These are phyloP conservation scores for Cercospora canescens DNA, from an alignment of 2,329 filamentous ascomycete species.

Conservation along the genomic window DNA sequence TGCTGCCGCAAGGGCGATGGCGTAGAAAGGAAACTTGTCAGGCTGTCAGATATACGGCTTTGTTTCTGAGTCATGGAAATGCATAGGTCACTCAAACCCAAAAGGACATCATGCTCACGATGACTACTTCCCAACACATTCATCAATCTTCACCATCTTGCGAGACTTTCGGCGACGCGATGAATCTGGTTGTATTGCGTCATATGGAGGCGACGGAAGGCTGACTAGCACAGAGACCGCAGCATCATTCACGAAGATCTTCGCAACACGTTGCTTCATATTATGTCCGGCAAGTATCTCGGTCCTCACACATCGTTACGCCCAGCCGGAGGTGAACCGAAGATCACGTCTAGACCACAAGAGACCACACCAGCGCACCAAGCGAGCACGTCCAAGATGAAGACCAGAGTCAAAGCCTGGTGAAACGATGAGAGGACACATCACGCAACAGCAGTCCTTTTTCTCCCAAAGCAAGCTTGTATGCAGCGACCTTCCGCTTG, in stretches of 20 bases:
- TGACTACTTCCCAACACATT: not conserved
- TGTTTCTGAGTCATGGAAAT: constrained; percentile 16
- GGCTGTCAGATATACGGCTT: constrained; percentile 7
- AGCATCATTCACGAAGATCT: too few species aligned
- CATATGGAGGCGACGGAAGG: not conserved
- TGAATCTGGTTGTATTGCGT: not conserved
- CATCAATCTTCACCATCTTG: not conserved
- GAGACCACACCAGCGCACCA: not conserved
- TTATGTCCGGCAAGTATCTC: not conserved
- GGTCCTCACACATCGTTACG: not conserved
- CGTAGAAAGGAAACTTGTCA: constrained; percentile 12
- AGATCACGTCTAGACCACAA: not conserved
- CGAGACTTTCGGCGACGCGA: not conserved
- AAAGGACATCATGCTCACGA: constrained; percentile 8
- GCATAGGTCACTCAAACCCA: constrained; percentile 13
- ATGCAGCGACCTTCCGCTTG: too few species aligned
- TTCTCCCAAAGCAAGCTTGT: not conserved
- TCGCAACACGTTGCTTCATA: not conserved
- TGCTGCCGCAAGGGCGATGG: constrained; percentile 9
- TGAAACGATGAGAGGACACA: not conserved
- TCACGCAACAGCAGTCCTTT: not conserved
- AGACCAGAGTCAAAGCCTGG: too few species aligned
- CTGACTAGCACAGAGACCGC: not conserved
- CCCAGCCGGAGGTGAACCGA: not conserved
- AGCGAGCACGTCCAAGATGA: too few species aligned